Evolutionary conservation across 2,329 filamentous ascomycete species (phyloP), one percentile per base, ranked within the genome.

Genomic region (Paecilomyces fulvus): DNA sequence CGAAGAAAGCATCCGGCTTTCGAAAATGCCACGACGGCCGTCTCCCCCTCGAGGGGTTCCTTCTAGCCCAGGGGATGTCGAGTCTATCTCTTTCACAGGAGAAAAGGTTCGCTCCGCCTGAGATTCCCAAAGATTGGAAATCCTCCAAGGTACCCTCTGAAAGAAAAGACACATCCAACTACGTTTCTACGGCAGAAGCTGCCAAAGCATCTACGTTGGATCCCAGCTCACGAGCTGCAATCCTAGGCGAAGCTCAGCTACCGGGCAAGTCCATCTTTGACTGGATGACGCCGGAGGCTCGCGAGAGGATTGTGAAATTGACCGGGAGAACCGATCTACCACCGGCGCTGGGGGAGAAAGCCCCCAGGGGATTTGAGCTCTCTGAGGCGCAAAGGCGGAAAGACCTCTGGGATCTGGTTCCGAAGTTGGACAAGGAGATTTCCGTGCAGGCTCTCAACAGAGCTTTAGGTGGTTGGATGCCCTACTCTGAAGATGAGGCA

Each of bases 261-360:
- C 92, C 92, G 0, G 90, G 90, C 0, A 96, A 97, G 75, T 97
- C 94, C 0, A 86, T 99, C 2, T 99, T 97, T 70, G 92, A 97
- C 73, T 99, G 89, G 71, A 81, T 99, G 61, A 89, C 89, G 0
- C 80, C 89, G 0, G 82, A 88, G 31, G 84, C 89, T 3, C 85
- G 94, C 59, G 87, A 92, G 53, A 84, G 86, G 25, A 81, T 99
- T 49, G 90, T 82, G 2, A 80, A 83, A 10, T 85, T 85, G 0
- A 90, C 90, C 2, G 92, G 92, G 1, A 90, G 85, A 56, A 73
- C 74, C 2, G 83, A 92, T 65, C 81, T 99, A 2, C 94, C 94
- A 0, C 83, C 84, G 7, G 94, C 87, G 0, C 77, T 86, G 1
- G 85, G 89, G 54, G 89, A 96, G 73, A 78, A 87, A 28, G 78